Base-by-base conservation (phyloP, 306 rosid genomes). In the Glycine latifolia region DNA sequence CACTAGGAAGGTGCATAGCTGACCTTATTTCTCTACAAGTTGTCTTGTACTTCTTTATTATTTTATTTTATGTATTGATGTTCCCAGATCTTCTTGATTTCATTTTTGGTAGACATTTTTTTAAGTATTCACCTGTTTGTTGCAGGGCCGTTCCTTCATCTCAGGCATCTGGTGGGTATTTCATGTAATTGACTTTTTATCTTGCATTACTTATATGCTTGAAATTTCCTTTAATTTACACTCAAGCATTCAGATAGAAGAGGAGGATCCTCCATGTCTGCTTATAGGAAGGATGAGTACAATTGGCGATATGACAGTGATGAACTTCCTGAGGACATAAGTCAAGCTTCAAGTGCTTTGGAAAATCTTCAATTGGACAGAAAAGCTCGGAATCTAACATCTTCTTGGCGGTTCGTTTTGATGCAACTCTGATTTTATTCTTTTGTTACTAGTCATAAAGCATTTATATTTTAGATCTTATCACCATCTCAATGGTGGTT, bases 321-420 rank as follows among this genome's bases (percentile, higher is more conserved):
- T 62, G 98, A 96, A 67, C 91, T 89, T 86, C 85, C 97, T 0
- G 98, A 96, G 41, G 96, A 93, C 72, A 91, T 95, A 82, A 85
- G 89, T 70, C 95, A 91, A 87, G 92, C 98, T 10, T 95, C 99
- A 26, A 81, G 76, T 80, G 98, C 97, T 61, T 43, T 96, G 90
- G 99, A 96, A 89, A 92, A 92, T 85, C 98, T 96, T 81, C 99
- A 96, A 37, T 71, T 96, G 89, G 99, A 96, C 83, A 88, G 98
- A 79, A 96, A 96, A 85, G 97, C 99, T 85, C 91, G 99, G 83
- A 96, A 91, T 90, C 97, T 96, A 86, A 89, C 99, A 41, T 88
- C 99, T 17, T 96, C 99, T 58, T 96, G 99, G 98, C 91, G 97
- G 99, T 96, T 84, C 49, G 91, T 89, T 87, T 81, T 79, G 17